Conservation (phyloP, 2,329 filamentous ascomycete species). For the Colletotrichum aenigma region DNA sequence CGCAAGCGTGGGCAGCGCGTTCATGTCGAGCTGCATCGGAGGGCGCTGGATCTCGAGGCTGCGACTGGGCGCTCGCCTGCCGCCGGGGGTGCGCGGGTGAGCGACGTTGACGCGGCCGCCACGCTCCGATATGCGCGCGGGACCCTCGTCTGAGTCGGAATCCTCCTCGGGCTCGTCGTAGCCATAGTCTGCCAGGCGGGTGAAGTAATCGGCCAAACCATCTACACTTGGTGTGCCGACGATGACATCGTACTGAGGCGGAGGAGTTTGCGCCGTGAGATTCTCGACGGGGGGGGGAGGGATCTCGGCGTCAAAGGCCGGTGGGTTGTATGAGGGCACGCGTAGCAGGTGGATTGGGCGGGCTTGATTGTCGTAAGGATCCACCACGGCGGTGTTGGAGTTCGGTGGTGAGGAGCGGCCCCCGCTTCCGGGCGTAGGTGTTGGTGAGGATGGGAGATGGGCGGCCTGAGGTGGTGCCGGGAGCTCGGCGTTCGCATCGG, state of each 20-base stretch:
- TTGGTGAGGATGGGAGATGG: slow-evolving; percentile 41
- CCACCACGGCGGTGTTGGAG: neutral
- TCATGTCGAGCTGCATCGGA: slow-evolving; percentile 35
- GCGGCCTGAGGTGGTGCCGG: slow-evolving; percentile 61
- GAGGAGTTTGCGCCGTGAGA: slow-evolving; percentile 70
- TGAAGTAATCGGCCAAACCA: slow-evolving; percentile 85
- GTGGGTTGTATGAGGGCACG: slow-evolving; percentile 85
- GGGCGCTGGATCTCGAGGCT: slow-evolving; percentile 61
- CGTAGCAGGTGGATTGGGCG: slow-evolving; percentile 86
- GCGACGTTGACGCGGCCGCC: slow-evolving; percentile 62
- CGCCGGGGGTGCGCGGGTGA: slow-evolving; percentile 60
- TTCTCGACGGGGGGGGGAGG: slow-evolving; percentile 65
- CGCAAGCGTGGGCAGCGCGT: neutral
- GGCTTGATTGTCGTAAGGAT: slow-evolving; percentile 35
- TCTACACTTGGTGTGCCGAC: slow-evolving; percentile 72
- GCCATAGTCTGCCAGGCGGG: slow-evolving; percentile 76
- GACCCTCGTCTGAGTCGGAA: slow-evolving; percentile 47
- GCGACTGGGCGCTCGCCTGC: slow-evolving; percentile 56
- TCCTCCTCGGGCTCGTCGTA: slow-evolving; percentile 48
- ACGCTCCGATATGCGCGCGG: slow-evolving; percentile 51
- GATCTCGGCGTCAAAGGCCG: slow-evolving; percentile 82
- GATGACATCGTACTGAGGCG: slow-evolving; percentile 82
- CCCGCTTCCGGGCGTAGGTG: slow-evolving; percentile 21
- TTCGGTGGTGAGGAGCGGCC: slow-evolving; percentile 5
- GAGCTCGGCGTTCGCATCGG: slow-evolving; percentile 39